phyloP scores from a whole-genome alignment of 176 grass and related monocot species.

The Thinopyrum elongatum region DNA sequence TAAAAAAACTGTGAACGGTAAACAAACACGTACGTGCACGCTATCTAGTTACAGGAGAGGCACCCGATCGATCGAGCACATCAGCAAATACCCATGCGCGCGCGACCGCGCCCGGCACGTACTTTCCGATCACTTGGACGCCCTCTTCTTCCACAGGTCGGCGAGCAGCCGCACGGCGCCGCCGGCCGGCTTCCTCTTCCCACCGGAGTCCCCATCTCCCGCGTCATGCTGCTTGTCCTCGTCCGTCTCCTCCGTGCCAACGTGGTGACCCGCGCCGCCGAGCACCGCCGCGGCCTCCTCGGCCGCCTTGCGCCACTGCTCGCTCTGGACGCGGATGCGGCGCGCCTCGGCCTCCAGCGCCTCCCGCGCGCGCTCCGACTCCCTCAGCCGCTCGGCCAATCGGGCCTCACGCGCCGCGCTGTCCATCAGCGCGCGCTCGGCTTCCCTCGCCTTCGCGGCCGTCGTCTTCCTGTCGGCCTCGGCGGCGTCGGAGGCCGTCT shows the following conservation, averaged over 20 bases:
- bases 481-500: conserved; percentile 8
- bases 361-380: conserved; percentile 41
- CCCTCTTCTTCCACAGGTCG: conserved; percentile 88
- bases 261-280: not conserved
- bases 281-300: conserved; percentile 69
- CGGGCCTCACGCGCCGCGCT: conserved; percentile 45
- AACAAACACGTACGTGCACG: too few species aligned
- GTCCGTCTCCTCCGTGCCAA: not conserved
- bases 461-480: not conserved
- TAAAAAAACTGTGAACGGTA: too few species aligned
- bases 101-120: not conserved
- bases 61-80: not conserved
- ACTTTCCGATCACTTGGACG: conserved; percentile 32
- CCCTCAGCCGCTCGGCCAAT: conserved; percentile 45
- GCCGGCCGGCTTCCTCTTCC: conserved; percentile 31
- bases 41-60: not conserved
- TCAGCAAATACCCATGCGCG: not conserved
- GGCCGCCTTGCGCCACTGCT: conserved; percentile 91
- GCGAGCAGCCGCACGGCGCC: conserved; percentile 58
- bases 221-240: not conserved
- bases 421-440: conserved; percentile 43
- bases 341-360: conserved; percentile 58
- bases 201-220: conserved; percentile 20
- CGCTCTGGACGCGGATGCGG: conserved; percentile 55
- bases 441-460: conserved; percentile 25